A percentile compares a stretch with the other conserved stretches of the same genome.
Conservation (phyloP, 75 land plant species). For the Pinus taeda region DNA sequence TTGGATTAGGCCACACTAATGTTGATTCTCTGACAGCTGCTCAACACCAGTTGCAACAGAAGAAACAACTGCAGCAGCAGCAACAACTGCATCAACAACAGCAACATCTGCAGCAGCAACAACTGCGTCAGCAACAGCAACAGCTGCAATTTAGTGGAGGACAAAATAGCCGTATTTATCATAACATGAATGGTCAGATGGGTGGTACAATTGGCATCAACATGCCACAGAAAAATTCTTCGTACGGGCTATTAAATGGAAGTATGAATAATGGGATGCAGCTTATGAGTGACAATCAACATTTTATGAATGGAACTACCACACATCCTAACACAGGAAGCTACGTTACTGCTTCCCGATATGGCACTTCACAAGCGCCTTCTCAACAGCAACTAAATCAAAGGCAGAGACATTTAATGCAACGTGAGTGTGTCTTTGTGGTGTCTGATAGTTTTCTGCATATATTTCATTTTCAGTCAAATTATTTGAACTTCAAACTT, state of each 20-base stretch:
- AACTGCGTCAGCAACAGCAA: no score
- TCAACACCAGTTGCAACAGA: constrained; percentile 15
- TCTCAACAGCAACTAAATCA: constrained; percentile 53
- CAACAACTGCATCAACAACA: no score
- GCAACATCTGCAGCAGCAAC: no score
- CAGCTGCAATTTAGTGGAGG: constrained; percentile 53
- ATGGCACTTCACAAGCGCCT: constrained; percentile 34
- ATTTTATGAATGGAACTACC: constrained; percentile 50
- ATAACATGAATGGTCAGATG: constrained; percentile 59
- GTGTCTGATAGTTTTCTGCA: not conserved
- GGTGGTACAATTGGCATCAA: constrained; percentile 43
- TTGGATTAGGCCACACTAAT: constrained; percentile 45
- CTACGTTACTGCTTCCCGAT: constrained; percentile 31
- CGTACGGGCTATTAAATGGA: constrained; percentile 58
- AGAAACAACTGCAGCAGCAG: no score
- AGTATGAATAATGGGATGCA: constrained; percentile 39
- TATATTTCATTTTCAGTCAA: not conserved
- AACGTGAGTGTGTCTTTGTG: constrained; percentile 18
- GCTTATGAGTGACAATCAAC: constrained; percentile 45
- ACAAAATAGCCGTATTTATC: constrained; percentile 46
- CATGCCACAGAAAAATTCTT: constrained; percentile 44
- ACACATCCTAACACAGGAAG: constrained; percentile 36
- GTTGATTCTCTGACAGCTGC: constrained; percentile 35
- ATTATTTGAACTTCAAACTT: not conserved
- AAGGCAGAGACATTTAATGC: constrained; percentile 36